These are phyloP conservation scores for Primulina tabacum DNA, from an alignment of 257 asterid genomes.

Conservation along the genomic window DNA sequence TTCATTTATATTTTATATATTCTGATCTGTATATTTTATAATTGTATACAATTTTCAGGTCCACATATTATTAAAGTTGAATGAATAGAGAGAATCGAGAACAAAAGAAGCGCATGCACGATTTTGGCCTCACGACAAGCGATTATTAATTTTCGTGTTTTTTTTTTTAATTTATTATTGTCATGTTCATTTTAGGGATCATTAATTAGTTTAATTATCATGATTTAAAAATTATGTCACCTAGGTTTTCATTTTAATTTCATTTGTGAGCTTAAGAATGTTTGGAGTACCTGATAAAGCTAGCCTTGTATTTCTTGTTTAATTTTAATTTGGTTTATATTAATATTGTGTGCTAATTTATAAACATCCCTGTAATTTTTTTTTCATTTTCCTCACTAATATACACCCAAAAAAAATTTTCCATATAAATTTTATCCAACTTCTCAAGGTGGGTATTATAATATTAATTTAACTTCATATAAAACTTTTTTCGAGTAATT, in stretches of 20 bases:
- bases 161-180: not conserved
- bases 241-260: constrained; percentile 28
- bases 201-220: constrained; percentile 27
- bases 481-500: too few relatives aligned
- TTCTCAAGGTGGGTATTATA: too few relatives aligned
- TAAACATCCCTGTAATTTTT: too few relatives aligned
- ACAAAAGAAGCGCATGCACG: not conserved
- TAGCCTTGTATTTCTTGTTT: constrained; percentile 35
- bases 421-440: too few relatives aligned
- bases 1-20: not conserved
- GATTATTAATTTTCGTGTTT: constrained; percentile 31
- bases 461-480: too few relatives aligned
- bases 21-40: not conserved
- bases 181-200: constrained; percentile 26
- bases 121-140: constrained; percentile 31
- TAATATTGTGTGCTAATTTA: constrained; percentile 27
- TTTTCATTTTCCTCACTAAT: too few relatives aligned
- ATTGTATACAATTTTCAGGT: constrained; percentile 30
- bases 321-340: constrained; percentile 38
- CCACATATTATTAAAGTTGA: constrained; percentile 27
- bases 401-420: too few relatives aligned
- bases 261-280: constrained; percentile 31
- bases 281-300: constrained; percentile 25
- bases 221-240: constrained; percentile 30
- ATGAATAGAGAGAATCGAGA: constrained; percentile 48